Base-by-base conservation (phyloP, 257 asterid species). In the Fraxinus cuspidata region DNA sequence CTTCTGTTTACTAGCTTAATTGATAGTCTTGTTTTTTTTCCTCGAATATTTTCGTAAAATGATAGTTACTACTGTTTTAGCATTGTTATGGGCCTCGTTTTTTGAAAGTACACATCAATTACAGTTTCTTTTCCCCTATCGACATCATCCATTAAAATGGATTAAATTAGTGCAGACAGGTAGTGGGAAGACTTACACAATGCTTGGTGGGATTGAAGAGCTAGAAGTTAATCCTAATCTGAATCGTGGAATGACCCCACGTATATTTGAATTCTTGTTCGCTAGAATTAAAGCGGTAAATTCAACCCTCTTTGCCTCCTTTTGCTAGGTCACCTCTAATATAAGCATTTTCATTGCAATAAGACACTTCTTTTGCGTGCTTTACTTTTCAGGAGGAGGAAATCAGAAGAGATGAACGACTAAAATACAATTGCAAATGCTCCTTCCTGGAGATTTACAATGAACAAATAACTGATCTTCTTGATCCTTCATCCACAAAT, bases 201-300 rank as follows among this genome's bases (percentile, higher is more conserved):
- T 96, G 99, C 98, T 96, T 69, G 99, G 99, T 15, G 94, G 92
- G 72, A 92, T 90, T 75, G 98, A 92, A 78, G 95, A 82, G 76
- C 85, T 94, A 31, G 94, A 89, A 82, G 85, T 88, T 58, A 89
- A 80, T 81, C 99, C 98, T 63, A 90, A 97, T 77, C 78, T 87
- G 25, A 84, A 93, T 71, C 96, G 98, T 79, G 99, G 99, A 79
- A 93, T 96, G 97, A 96, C 97, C 5, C 99, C 98, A 34, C 97
- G 98, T 66, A 89, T 96, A 75, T 96, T 96, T 86, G 99, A 96
- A 79, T 96, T 90, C 87, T 89, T 96, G 83, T 96, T 96, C 86
- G 97, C 98, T 53, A 90, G 99, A 88, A 96, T 96, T 74, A 87
- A 93, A 92, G 97, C 95, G 82, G 99, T 94, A 87, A 85, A 65